A percentile compares a stretch with the other conserved stretches of the same genome.
These are phyloP conservation scores for Blastobotrys ciferrii DNA, from an alignment of 1,139 yeast species.

Conservation along the genomic window DNA sequence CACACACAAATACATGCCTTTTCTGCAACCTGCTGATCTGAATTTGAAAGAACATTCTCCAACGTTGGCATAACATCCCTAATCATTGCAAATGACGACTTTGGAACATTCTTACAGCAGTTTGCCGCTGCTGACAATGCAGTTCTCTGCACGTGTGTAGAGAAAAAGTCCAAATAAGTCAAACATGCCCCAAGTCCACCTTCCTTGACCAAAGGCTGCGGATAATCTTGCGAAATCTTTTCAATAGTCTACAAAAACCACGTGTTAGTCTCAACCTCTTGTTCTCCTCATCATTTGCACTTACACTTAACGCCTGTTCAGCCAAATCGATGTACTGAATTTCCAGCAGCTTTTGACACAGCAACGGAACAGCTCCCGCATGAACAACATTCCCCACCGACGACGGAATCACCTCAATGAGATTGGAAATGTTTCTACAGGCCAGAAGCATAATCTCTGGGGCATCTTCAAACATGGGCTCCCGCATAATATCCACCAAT, in stretches of 20 bases:
- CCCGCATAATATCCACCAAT: conserved; percentile 58
- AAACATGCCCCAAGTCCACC: conserved; percentile 70
- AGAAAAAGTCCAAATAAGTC: conserved; percentile 80
- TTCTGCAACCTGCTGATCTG: conserved; percentile 66
- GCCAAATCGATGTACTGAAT: conserved; percentile 86
- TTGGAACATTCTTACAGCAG: conserved; percentile 55
- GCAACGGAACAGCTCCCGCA: conserved; percentile 63
- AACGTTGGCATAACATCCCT: conserved; percentile 61
- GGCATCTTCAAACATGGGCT: conserved; percentile 59
- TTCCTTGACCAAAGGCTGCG: conserved; percentile 39
- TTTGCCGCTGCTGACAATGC: conserved; percentile 77
- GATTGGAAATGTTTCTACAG: conserved; percentile 79
- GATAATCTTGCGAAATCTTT: conserved; percentile 38
- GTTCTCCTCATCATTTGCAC: conserved; percentile 19
- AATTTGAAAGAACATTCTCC: conserved; percentile 58
- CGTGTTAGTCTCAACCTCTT: conserved; percentile 1
- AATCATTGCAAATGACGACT: conserved; percentile 47
- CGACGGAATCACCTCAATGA: conserved; percentile 73
- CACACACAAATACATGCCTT: conserved; percentile 68
- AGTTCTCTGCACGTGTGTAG: conserved; percentile 85
- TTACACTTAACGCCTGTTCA: conserved; percentile 82
- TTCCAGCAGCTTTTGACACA: conserved; percentile 67
- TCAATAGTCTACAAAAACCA: conserved; percentile 32
- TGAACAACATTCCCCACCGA: conserved; percentile 63
- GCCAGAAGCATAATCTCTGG: conserved; percentile 80